Evolutionary conservation across 805 yeast species (phyloP).

Genomic region (Spathaspora gorwiae): DNA sequence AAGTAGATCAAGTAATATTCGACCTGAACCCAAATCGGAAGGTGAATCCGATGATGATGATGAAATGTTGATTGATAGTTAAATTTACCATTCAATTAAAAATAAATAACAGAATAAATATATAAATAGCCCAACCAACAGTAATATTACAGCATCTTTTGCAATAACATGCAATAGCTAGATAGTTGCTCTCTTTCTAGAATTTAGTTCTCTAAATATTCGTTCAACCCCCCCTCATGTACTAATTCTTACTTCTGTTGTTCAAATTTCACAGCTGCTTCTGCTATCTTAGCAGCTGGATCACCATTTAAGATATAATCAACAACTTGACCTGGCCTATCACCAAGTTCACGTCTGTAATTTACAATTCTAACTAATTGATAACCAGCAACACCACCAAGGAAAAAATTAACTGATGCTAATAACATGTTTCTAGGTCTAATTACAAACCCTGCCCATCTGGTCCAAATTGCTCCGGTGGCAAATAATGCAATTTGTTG

Average conservation of each 20-base stretch:
- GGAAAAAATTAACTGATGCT: slow-evolving; percentile 91
- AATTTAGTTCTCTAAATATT: neutral
- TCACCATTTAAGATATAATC: slow-evolving; percentile 55
- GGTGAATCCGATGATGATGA: slow-evolving; percentile 4
- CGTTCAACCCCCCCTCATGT: neutral
- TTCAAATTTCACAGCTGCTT: neutral
- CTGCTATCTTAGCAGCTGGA: slow-evolving; percentile 3
- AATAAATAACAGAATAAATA: neutral
- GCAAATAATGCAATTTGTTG: slow-evolving; percentile 83
- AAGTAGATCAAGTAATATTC: neutral
- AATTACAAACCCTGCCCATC: slow-evolving; percentile 92
- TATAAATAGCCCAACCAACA: no score
- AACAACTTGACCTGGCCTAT: slow-evolving; percentile 50
- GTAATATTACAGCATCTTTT: no score
- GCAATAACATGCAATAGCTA: neutral
- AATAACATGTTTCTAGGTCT: slow-evolving; percentile 80
- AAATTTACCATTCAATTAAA: neutral
- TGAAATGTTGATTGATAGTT: neutral
- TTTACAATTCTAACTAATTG: slow-evolving; percentile 70
- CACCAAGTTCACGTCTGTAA: slow-evolving; percentile 65
- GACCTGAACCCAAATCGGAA: neutral
- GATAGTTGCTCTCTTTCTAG: neutral
- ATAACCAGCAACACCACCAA: slow-evolving; percentile 83
- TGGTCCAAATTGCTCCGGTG: slow-evolving; percentile 95
- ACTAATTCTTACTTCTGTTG: neutral